Percentiles rank a stretch among this genome's conserved stretches.
These are phyloP conservation scores for Trichoderma sp. DNA, from an alignment of 2,329 filamentous ascomycete species.

Conservation along the genomic window DNA sequence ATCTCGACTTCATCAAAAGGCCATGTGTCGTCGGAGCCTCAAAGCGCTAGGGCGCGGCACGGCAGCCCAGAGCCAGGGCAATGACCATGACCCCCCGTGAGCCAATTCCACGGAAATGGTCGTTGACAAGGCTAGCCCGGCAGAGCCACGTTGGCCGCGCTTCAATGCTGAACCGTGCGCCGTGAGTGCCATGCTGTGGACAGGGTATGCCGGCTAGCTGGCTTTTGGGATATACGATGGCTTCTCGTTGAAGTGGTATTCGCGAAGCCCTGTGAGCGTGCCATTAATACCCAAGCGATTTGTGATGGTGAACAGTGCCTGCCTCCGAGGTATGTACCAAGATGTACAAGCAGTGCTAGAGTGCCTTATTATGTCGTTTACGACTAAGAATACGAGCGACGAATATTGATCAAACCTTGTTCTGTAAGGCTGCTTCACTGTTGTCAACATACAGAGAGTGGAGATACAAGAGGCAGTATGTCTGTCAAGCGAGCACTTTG, in stretches of 20 bases:
- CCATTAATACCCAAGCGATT: neutral
- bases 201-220: neutral
- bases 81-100: neutral
- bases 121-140: constrained; percentile 8
- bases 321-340: neutral
- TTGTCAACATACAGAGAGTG: neutral
- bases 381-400: neutral
- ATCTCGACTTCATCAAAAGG: neutral
- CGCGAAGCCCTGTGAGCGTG: neutral
- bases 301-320: neutral
- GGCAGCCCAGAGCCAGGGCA: constrained; percentile 16
- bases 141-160: constrained; percentile 13
- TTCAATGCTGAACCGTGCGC: constrained; percentile 10
- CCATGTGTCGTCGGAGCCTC: constrained; percentile 7
- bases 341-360: neutral
- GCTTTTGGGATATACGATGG: neutral
- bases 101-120: constrained; percentile 17
- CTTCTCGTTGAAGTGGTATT: neutral
- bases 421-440: neutral
- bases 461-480: neutral
- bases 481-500: neutral
- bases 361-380: neutral
- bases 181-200: neutral
- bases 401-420: neutral
- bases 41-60: constrained; percentile 4